A percentile compares a stretch with the other conserved stretches of the same genome.
Evolutionary conservation across 345 rosid species (phyloP).

Genomic region (Syzygium jambos): DNA sequence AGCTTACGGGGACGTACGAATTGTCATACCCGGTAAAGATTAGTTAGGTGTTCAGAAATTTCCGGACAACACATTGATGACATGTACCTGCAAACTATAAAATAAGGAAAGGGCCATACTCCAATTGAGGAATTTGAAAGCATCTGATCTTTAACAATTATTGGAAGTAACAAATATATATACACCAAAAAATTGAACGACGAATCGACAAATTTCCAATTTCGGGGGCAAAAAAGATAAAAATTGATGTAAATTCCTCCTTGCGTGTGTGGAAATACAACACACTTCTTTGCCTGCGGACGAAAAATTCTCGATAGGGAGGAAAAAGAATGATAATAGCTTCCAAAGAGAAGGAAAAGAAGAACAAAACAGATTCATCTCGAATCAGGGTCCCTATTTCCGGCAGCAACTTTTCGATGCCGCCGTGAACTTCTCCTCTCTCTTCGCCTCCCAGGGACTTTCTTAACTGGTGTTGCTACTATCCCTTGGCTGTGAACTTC

Average conservation of each 20-base stretch:
- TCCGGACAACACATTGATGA: not conserved
- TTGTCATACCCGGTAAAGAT: not conserved
- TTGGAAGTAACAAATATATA: not conserved
- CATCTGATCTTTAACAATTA: not conserved
- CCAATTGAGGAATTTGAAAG: not conserved
- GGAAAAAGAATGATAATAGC: not conserved
- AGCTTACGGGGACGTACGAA: not conserved
- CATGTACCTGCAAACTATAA: not conserved
- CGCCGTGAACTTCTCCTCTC: constrained; percentile 58
- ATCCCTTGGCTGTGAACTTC: constrained; percentile 21
- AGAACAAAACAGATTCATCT: not conserved
- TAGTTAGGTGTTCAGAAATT: not conserved
- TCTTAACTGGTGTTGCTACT: constrained; percentile 17
- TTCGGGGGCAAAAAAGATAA: not conserved
- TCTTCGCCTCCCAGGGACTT: constrained; percentile 37
- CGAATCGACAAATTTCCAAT: not conserved
- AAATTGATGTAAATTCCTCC: not conserved
- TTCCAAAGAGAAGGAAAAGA: not conserved
- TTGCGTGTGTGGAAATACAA: not conserved
- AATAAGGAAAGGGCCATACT: not conserved
- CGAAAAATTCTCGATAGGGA: not conserved
- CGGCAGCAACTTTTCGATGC: constrained; percentile 45
- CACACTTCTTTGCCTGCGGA: not conserved
- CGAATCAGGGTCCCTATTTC: constrained; percentile 19
- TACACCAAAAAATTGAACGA: not conserved